Evolutionary conservation across 2,329 filamentous ascomycete genomes (phyloP), one percentile per base, ranked within the genome.

Genomic region (Epichloe aotearoae): DNA sequence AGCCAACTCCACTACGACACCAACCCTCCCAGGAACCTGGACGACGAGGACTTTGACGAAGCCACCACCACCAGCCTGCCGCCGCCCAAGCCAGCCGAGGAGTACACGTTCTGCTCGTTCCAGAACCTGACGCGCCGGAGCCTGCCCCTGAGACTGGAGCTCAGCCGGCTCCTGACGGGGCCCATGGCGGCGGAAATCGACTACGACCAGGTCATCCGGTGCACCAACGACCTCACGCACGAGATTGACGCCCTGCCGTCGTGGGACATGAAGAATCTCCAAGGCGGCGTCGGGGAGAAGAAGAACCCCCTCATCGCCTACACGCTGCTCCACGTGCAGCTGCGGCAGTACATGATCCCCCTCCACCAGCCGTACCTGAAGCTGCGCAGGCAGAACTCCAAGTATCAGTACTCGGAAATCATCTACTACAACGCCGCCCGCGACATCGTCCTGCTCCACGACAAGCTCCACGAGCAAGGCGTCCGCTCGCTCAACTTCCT

Each of bases 391-490:
- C 69, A 72, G 54, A 78, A 80, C 62, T 77, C 77, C 51, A 78
- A 78, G 56, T 81, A 80, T 59, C 78, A 81, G 57, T 77, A 78
- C 58, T 80, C 78, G 1, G 78, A 82, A 56, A 77, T 80, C 52
- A 74, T 81, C 46, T 82, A 80, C 67, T 81, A 81, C 64, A 80
- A 78, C 50, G 76, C 77, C 1, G 77, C 78, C 1, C 71, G 78
- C 36, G 78, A 82, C 55, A 77, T 82, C 57, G 76, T 82, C 1
- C 66, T 81, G n/a, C 69, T 82, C 54, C 76, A 80, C 59, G 76
- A 81, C 60, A 77, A 76, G 57, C 71, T 82, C 34, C 75, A 75
- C 52, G 73, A 80, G 54, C 77, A 77, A 57, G 76, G 77, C 26
- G 71, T 81, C 49, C 73, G 77, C 38, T 74, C 75, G 12, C 68